Base-by-base conservation (phyloP, 768 basidiomycete species). In the Lactarius trivialis region DNA sequence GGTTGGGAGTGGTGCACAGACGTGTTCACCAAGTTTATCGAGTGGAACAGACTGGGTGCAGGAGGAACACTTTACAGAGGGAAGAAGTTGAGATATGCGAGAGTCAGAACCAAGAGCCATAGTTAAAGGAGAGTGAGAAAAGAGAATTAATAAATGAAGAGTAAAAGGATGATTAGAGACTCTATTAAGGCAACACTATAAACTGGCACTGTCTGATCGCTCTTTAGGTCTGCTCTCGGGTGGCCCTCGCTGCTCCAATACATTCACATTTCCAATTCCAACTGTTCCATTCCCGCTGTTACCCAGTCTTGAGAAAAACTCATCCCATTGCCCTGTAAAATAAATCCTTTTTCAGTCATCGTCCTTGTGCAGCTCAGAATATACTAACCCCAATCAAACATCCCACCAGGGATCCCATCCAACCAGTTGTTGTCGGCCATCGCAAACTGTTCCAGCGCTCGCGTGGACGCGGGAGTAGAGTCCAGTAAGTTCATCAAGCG, bases 311-410 rank as follows among this genome's bases (percentile, higher is more conserved):
- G 86, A 76, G 72, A 92, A 91, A 75, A 89, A 91, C 34, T 78
- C 83, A 56, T 91, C 89, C 89, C 89, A 91, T 77, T 90, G 88
- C 49, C 83, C 89, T 91, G 70, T 50, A 65, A 36, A 26, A 32
- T 26, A 51, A 21, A 39, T 62, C 56, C 36, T 8, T 53, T n/a
- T 48, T 26, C 49, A n/a, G 24, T 55, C 65, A 65, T 53, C 37
- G 24, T 56, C 30, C 45, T 58, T 36, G 55, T 48, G 63, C 56
- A 48, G 26, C 24, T 52, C 21, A 19, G 6, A 60, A 15, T 58
- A 7, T 6, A 77, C 80, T 66, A 68, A 90, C 89, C 83, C 88
- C 89, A 93, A 72, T 92, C 89, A 73, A 91, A 93, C 89, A 93
- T 91, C 21, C 82, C 81, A 4, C 85, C 86, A 48, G 91, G 91